Evolutionary conservation across 805 yeast species (phyloP).

Genomic region (Kluyveromyces siamensis): DNA sequence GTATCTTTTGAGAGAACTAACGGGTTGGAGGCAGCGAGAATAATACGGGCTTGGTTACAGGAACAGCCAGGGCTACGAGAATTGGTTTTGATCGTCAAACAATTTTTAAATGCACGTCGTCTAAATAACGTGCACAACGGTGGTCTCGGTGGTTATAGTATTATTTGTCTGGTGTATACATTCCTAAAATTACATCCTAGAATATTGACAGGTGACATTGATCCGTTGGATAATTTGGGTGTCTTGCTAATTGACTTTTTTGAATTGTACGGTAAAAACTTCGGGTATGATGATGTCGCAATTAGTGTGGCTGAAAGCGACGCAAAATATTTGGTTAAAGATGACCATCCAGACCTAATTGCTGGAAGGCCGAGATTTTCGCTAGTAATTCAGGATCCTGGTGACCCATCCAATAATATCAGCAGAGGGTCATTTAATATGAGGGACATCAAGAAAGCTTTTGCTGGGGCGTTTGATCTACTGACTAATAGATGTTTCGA

Average conservation of each 20-base stretch:
- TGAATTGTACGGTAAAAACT: constrained; percentile 83
- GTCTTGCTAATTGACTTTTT: constrained; percentile 82
- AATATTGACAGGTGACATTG: constrained; percentile 54
- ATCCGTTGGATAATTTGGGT: constrained; percentile 70
- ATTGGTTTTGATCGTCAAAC: constrained; percentile 73
- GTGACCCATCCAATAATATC: constrained; percentile 73
- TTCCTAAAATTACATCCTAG: constrained; percentile 76
- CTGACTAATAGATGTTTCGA: constrained; percentile 68
- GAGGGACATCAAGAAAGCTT: constrained; percentile 71
- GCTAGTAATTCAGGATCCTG: constrained; percentile 81
- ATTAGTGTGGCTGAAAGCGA: constrained; percentile 51
- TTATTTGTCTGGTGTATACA: constrained; percentile 77
- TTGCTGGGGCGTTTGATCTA: constrained; percentile 79
- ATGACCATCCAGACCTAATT: constrained; percentile 42
- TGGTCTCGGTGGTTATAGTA: constrained; percentile 90
- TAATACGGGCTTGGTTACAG: constrained; percentile 65
- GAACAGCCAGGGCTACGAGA: constrained; percentile 75
- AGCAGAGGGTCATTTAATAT: constrained; percentile 79
- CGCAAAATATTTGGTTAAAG: constrained; percentile 52
- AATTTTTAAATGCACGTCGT: constrained; percentile 67
- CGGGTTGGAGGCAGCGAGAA: constrained; percentile 74
- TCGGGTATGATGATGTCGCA: constrained; percentile 74
- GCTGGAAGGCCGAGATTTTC: constrained; percentile 47
- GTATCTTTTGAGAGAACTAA: constrained; percentile 80
- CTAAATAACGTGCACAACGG: constrained; percentile 86